Percentiles rank a stretch among this genome's conserved stretches.
phyloP scores from a whole-genome alignment of 2,329 filamentous ascomycete species.

The Fusarium zealandicum region DNA sequence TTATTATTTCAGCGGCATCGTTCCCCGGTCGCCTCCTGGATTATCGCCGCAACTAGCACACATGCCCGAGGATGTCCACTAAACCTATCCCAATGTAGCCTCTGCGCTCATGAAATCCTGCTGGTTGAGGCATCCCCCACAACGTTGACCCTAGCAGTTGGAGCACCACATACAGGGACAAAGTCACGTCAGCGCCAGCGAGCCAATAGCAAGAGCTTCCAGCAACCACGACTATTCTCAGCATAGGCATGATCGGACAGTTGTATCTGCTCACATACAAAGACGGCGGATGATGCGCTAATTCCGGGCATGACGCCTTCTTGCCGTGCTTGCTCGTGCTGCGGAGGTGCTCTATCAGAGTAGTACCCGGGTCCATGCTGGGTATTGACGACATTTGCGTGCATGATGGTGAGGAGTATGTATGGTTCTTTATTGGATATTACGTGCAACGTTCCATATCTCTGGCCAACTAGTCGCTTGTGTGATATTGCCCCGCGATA shows the following conservation, averaged over 20 bases:
- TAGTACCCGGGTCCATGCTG: neutral
- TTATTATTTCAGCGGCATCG: too few relatives aligned
- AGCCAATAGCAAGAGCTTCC: neutral
- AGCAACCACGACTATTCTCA: slow-evolving; percentile 3
- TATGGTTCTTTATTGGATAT: neutral
- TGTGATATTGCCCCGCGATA: neutral
- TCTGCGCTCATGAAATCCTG: neutral
- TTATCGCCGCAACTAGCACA: neutral
- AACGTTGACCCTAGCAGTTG: slow-evolving; percentile 1
- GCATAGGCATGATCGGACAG: slow-evolving; percentile 11
- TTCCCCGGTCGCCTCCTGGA: neutral
- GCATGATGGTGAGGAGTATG: slow-evolving; percentile 4
- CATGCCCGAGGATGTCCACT: neutral
- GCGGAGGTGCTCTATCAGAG: slow-evolving; percentile 1
- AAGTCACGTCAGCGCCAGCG: slow-evolving; percentile 21
- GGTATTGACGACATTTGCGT: slow-evolving; percentile 20
- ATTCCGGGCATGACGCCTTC: slow-evolving; percentile 5
- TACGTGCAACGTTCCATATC: neutral
- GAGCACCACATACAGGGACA: slow-evolving; percentile 28
- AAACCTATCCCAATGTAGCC: neutral
- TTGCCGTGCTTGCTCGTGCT: neutral
- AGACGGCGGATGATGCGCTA: neutral
- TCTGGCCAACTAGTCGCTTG: neutral
- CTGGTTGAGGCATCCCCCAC: slow-evolving; percentile 6
- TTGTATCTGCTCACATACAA: too few relatives aligned